Percentiles rank a stretch among this genome's conserved stretches.
Evolutionary conservation across 2,329 filamentous ascomycete genomes (phyloP).

Genomic region (Apiospora malaysiana): DNA sequence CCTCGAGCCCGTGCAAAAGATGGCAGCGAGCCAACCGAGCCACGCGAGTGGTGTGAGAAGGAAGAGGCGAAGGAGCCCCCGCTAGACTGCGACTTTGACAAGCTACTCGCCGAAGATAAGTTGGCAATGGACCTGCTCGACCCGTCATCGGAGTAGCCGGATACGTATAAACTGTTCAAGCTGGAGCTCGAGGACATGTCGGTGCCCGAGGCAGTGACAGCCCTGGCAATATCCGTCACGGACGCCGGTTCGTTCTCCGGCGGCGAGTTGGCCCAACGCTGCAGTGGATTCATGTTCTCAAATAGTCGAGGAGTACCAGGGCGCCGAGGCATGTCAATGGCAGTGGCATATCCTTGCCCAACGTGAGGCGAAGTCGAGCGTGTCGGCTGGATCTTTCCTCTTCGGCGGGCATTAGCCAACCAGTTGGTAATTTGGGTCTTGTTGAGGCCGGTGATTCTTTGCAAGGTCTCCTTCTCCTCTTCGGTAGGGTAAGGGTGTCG

Average conservation of each 20-base stretch:
- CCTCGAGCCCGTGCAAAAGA: conserved; percentile 49
- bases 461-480: conserved; percentile 81
- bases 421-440: conserved; percentile 88
- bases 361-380: conserved; percentile 73
- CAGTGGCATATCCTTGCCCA: conserved; percentile 61
- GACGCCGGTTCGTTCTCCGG: conserved; percentile 66
- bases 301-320: conserved; percentile 57
- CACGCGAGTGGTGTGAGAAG: conserved; percentile 63
- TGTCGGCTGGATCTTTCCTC: conserved; percentile 76
- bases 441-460: conserved; percentile 79
- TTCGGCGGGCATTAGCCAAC: conserved; percentile 86
- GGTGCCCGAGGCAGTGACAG: conserved; percentile 56
- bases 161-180: conserved; percentile 62
- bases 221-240: conserved; percentile 62
- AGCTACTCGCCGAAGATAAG: conserved; percentile 64
- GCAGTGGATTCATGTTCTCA: conserved; percentile 61
- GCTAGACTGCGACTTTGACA: conserved; percentile 66
- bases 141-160: conserved; percentile 66
- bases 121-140: conserved; percentile 63
- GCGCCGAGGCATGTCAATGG: conserved; percentile 76
- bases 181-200: conserved; percentile 55
- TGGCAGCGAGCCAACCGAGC: conserved; percentile 58
- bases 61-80: conserved; percentile 63
- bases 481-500: conserved; percentile 89
- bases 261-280: conserved; percentile 65